Evolutionary conservation across 2,329 filamentous ascomycete species (phyloP).

Genomic region (Fusarium luffae): DNA sequence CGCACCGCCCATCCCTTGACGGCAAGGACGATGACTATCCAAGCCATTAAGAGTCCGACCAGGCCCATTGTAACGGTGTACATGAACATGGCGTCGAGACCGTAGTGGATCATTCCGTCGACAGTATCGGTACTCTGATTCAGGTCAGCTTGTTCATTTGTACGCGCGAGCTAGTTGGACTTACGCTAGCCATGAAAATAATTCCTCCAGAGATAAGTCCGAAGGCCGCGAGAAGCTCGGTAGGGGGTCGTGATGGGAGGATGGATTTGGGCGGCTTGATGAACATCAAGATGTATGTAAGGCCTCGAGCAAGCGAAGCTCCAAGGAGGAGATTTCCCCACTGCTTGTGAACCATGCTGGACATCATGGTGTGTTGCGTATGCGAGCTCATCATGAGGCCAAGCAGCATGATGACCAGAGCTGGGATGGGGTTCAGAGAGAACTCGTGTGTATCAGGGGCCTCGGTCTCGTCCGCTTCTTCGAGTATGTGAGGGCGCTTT

Average conservation of each 20-base stretch:
- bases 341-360: conserved; percentile 91
- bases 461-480: conserved; percentile 61
- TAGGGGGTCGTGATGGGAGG: conserved; percentile 85
- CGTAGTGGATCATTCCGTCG: conserved; percentile 77
- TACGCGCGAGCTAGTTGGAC: conserved; percentile 48
- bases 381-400: conserved; percentile 97
- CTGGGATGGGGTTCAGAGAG: conserved; percentile 89
- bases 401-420: conserved; percentile 84
- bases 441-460: conserved; percentile 75
- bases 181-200: conserved; percentile 90
- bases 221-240: conserved; percentile 88
- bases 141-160: conserved; percentile 1
- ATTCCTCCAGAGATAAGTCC: conserved; percentile 88
- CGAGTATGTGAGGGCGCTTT: conserved; percentile 52
- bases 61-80: conserved; percentile 90
- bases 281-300: conserved; percentile 85
- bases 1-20: conserved; percentile 87
- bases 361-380: conserved; percentile 84
- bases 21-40: conserved; percentile 80
- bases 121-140: conserved; percentile 78
- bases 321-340: conserved; percentile 89
- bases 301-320: conserved; percentile 79
- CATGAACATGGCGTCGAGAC: conserved; percentile 90
- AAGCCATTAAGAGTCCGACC: conserved; percentile 86
- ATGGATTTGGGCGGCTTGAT: conserved; percentile 83